Percentiles rank a stretch among this genome's conserved stretches.
These are phyloP conservation scores for Friedmanniomyces simplex DNA, from an alignment of 495 filamentous ascomycete genomes.

Conservation along the genomic window DNA sequence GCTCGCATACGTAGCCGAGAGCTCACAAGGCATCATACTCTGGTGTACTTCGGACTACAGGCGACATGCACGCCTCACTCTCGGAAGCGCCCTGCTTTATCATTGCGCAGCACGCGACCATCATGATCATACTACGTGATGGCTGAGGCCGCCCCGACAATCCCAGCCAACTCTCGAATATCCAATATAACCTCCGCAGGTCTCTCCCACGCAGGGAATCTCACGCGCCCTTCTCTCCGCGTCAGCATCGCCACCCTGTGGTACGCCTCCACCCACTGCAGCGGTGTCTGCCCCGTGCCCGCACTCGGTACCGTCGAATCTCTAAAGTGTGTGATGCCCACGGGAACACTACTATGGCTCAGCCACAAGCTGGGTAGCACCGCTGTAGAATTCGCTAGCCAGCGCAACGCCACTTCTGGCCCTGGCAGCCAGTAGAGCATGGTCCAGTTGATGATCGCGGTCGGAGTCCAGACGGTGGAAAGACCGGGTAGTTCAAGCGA, in stretches of 20 bases:
- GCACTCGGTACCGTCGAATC: conserved; percentile 5
- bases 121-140: too few species aligned
- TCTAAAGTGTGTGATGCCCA: conserved; percentile 29
- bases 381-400: conserved; percentile 21
- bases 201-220: conserved; percentile 29
- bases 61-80: too few species aligned
- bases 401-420: conserved; percentile 29
- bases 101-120: too few species aligned
- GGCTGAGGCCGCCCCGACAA: not conserved
- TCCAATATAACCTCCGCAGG: conserved; percentile 30
- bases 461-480: conserved; percentile 26
- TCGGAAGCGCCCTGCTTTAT: too few species aligned
- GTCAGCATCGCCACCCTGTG: conserved; percentile 27
- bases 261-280: conserved; percentile 25
- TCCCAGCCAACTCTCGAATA: conserved; percentile 25
- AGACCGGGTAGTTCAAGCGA: not conserved
- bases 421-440: conserved; percentile 36
- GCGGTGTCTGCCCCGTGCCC: conserved; percentile 9
- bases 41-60: too few species aligned
- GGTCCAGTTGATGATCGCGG: conserved; percentile 31
- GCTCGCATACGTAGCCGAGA: too few species aligned
- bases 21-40: too few species aligned
- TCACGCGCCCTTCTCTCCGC: conserved; percentile 24
- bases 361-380: conserved; percentile 14
- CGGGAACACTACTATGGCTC: conserved; percentile 22